Evolutionary conservation across 306 rosid species (phyloP).

Genomic region (Prunus mira): DNA sequence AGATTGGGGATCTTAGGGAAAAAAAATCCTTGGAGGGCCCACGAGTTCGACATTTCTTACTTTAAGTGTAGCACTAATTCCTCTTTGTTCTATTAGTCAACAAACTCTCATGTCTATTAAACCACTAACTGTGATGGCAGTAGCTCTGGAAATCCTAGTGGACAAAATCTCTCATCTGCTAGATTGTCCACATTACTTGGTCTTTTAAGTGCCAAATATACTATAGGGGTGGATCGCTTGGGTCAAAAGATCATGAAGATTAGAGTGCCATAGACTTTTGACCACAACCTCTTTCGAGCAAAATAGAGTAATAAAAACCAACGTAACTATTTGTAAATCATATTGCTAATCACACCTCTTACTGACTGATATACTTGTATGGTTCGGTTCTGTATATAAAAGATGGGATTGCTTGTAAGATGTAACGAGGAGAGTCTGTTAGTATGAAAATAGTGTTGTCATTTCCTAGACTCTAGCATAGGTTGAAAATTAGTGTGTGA

Average conservation of each 20-base stretch:
- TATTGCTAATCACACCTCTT: too few relatives aligned
- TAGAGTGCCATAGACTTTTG: neutral
- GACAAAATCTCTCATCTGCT: slow-evolving; percentile 6
- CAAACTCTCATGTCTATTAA: slow-evolving; percentile 2
- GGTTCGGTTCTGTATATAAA: too few relatives aligned
- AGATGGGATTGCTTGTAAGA: too few relatives aligned
- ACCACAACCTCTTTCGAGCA: neutral
- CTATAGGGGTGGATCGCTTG: neutral
- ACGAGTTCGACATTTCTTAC: slow-evolving; percentile 31
- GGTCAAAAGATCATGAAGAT: slow-evolving; percentile 7
- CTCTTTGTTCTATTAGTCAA: slow-evolving; percentile 29
- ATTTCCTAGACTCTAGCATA: too few relatives aligned
- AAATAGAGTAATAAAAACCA: too few relatives aligned
- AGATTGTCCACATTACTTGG: slow-evolving; percentile 15
- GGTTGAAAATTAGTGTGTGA: too few relatives aligned
- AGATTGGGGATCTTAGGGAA: neutral
- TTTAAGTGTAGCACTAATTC: slow-evolving; percentile 22
- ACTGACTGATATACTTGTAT: too few relatives aligned
- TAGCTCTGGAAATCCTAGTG: slow-evolving; percentile 12
- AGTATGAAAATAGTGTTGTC: too few relatives aligned
- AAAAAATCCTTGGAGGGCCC: neutral
- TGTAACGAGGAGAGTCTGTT: too few relatives aligned
- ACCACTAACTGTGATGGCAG: slow-evolving; percentile 4
- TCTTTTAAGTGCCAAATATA: neutral
- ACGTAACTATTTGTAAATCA: too few relatives aligned